Evolutionary conservation across 305 asterid species (phyloP).

Genomic region (Caryopteris hybrid): DNA sequence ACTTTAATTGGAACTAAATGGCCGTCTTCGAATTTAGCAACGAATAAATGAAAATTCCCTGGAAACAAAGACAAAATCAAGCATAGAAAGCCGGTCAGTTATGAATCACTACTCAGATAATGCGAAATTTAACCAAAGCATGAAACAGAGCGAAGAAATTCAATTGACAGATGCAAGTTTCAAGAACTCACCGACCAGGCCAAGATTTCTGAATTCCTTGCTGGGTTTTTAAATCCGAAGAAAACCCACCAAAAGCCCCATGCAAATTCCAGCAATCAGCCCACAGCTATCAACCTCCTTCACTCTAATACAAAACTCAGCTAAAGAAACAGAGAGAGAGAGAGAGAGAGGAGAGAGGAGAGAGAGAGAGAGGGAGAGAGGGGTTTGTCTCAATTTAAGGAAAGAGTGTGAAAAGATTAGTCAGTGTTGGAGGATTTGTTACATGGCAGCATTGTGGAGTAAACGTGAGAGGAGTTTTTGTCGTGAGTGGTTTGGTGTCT

Average conservation of each 20-base stretch:
- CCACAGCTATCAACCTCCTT: background rate
- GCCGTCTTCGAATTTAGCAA: background rate
- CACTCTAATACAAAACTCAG: no score
- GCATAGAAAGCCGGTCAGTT: no score
- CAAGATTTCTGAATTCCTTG: conserved; percentile 21
- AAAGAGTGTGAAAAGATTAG: conserved; percentile 19
- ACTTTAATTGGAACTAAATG: no score
- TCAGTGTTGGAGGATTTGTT: conserved; percentile 23
- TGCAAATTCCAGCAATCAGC: conserved; percentile 9
- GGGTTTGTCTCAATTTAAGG: conserved; percentile 21
- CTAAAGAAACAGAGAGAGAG: no score
- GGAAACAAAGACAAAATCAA: no score
- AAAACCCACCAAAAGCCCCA: conserved; percentile 30
- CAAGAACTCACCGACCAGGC: conserved; percentile 39
- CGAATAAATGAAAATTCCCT: background rate
- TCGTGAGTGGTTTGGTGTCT: conserved; percentile 52
- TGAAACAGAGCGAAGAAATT: conserved; percentile 11
- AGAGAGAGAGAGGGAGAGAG: conserved; percentile 17
- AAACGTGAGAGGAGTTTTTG: conserved; percentile 64
- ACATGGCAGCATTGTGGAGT: conserved; percentile 48
- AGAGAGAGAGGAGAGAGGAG: no score
- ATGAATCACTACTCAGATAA: background rate
- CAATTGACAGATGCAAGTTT: no score
- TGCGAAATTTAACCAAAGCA: background rate
- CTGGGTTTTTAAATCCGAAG: conserved; percentile 28